Base-by-base conservation (phyloP, 2,329 filamentous ascomycete genomes). In the Xylariaceae sp. region DNA sequence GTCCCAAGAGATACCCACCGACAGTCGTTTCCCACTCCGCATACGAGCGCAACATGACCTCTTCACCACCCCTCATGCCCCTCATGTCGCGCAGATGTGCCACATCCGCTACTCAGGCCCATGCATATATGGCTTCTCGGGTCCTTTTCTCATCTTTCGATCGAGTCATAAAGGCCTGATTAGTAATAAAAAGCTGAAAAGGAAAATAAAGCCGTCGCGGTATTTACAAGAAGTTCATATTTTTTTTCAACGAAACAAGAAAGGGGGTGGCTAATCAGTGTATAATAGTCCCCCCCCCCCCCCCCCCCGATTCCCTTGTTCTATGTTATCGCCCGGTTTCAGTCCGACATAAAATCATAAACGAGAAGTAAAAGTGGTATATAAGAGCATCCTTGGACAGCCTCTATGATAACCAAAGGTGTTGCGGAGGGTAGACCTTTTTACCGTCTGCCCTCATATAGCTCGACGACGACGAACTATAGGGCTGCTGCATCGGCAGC, bases 371-470 rank as follows among this genome's bases (percentile, higher is more conserved):
- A 26, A 5, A 11, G 19, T 42, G 8, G 8, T 6, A 51, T 26
- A 29, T 45, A 39, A 41, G 12, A 30, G 39, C 26, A 32, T 12
- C 31, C 5, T 4, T 9, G 27, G 4, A 27, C 32, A 31, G 19
- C 19, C 19, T 53, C 29, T 57, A 60, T 46, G 52, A 37, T 37
- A 60, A 27, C 58, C 55, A 60, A 4, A 60, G 58, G 40, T 55
- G 52, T 37, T 47, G 39, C 4, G 58, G 58, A 19, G 55, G 47
- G 37, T 44, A 58, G 4, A 50, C 53, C 46, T 46, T 57, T 40
- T 51, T 58, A 31, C 64, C 64, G 32, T 66, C 62, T 2, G 64
- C 64, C 46, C 64, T 55, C 42, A 59, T 62, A 42, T 66, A 66
- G 6, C 58, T 55, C 2, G 54, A 46, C 4, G 55, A 47, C 4